These are phyloP conservation scores for Ilex aquifolium DNA, from an alignment of 257 asterid genomes.

Conservation along the genomic window DNA sequence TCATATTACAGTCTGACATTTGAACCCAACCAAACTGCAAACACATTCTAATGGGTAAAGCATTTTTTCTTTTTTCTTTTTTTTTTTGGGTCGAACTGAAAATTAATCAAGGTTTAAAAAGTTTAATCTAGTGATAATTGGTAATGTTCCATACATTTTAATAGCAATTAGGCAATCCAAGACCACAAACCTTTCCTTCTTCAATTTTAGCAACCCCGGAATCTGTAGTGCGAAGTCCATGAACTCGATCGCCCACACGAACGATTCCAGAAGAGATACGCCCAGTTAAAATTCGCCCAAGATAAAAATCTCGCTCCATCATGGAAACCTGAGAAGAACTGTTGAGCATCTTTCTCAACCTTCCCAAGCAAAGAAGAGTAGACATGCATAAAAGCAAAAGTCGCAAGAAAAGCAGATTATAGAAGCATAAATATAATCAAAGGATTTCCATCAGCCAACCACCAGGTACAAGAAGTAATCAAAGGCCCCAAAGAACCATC, in stretches of 20 bases:
- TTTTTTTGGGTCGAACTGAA: too few relatives aligned
- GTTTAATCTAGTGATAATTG: too few relatives aligned
- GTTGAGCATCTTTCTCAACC: conserved; percentile 43
- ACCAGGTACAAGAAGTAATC: neutral
- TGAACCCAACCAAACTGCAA: too few relatives aligned
- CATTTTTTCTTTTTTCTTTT: too few relatives aligned
- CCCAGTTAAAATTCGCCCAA: conserved; percentile 94
- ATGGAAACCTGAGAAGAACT: conserved; percentile 90
- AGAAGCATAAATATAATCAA: neutral
- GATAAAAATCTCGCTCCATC: conserved; percentile 95
- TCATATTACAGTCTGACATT: too few relatives aligned
- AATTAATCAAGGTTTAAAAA: too few relatives aligned
- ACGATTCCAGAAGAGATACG: conserved; percentile 79
- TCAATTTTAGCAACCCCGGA: conserved; percentile 74
- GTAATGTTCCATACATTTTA: neutral
- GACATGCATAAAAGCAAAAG: neutral
- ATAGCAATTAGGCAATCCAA: conserved; percentile 5
- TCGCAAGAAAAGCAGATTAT: neutral
- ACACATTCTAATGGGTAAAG: too few relatives aligned
- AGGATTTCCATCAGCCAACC: conserved; percentile 9
- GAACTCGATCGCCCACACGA: conserved; percentile 88
- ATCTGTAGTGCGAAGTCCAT: conserved; percentile 70
- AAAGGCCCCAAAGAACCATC: too few relatives aligned
- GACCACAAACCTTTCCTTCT: conserved; percentile 84
- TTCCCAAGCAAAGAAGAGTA: conserved; percentile 11